Evolutionary conservation across 2,329 filamentous ascomycete genomes (phyloP).

Genomic region (Diaporthe sp.): DNA sequence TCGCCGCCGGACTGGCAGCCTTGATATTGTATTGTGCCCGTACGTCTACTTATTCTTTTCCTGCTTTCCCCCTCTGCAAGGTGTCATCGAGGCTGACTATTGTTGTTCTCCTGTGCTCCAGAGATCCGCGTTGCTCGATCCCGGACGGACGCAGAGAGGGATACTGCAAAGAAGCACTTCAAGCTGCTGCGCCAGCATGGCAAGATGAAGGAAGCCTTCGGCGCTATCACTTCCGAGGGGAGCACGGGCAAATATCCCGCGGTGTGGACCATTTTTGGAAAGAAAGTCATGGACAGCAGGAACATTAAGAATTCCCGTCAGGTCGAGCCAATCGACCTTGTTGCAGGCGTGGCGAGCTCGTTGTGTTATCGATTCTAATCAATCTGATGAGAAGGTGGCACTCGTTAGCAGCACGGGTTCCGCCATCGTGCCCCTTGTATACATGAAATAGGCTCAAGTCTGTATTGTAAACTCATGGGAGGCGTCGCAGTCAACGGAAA

Average conservation of each 20-base stretch:
- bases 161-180: neutral
- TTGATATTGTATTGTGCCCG: slow-evolving; percentile 46
- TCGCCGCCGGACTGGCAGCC: slow-evolving; percentile 50
- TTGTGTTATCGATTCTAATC: neutral
- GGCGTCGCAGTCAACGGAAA: no score
- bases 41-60: neutral
- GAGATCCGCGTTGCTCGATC: neutral
- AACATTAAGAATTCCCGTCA: neutral
- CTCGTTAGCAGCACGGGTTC: neutral
- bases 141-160: neutral
- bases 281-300: neutral
- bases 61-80: neutral
- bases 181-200: neutral
- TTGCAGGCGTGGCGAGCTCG: neutral
- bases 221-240: neutral
- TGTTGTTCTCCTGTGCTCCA: neutral
- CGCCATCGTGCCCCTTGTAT: neutral
- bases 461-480: no score
- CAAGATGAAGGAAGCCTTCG: neutral
- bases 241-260: neutral
- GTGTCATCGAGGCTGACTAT: neutral
- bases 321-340: neutral
- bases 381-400: neutral
- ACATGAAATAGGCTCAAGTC: neutral
- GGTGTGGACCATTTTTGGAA: neutral